Base-by-base conservation (phyloP, 1,284 basidiomycete species). In the Lignosus rhinocerotis region DNA sequence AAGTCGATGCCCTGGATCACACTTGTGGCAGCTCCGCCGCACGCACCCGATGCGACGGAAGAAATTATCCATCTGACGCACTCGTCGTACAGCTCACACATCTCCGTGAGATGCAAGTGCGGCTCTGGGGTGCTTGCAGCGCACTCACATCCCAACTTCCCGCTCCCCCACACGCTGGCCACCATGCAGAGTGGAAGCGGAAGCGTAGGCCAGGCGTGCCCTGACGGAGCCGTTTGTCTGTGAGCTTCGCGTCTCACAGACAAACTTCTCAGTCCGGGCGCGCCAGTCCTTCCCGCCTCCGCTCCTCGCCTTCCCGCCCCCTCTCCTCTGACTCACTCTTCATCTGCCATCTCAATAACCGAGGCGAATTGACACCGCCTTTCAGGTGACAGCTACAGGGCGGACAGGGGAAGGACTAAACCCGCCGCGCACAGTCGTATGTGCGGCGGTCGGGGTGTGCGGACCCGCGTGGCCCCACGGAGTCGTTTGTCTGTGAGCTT, bases 261-360 rank as follows among this genome's bases (percentile, higher is more conserved):
- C 21, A 50, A 50, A 38, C 48, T 50, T 50, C 48, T 50, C 48
- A 50, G 48, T 50, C 34, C 34, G 32, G 34, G 48, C 48, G 34
- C 48, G 48, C 48, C 34, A 11, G 48, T 38, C 48, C 34, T 19
- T 43, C 19, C 19, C 19, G 41, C n/a, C 19, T 17, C 19, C 41
- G 16, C n/a, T 17, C 14, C 12, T 8, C 17, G 39, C 39, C 14
- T 7, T 4, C 3, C 41, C 41, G 17, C 16, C 16, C 2, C 41
- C 36, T n/a, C 14, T 12, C 14, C 34, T 36, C 2, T 36, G 11
- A 16, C 36, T 39, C 2, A 25, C 25, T 25, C 25, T 25, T 25
- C n/a, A n/a, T n/a, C n/a, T n/a, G n/a, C n/a, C n/a, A n/a, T n/a
- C n/a, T n/a, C n/a, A n/a, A n/a, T n/a, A n/a, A n/a, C n/a, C n/a